Percentiles rank a stretch among this genome's conserved stretches.
Evolutionary conservation across 2,329 filamentous ascomycete genomes (phyloP).

Genomic region (Ophiostoma piceae): DNA sequence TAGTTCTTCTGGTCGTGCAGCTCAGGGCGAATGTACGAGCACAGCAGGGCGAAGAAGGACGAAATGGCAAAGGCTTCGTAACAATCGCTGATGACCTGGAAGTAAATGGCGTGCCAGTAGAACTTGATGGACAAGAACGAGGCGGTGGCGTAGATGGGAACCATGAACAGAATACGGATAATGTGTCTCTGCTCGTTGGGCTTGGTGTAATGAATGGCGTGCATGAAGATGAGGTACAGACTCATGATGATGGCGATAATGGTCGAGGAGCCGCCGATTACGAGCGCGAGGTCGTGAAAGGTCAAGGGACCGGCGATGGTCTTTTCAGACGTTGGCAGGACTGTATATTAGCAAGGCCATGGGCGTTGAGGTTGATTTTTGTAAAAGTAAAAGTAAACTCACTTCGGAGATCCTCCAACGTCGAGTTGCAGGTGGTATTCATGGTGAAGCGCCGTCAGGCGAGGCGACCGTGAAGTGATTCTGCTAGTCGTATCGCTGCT

Average conservation of each 20-base stretch:
- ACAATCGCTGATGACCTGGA: constrained; percentile 72
- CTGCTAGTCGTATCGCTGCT: neutral
- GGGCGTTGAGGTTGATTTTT: neutral
- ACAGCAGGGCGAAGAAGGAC: constrained; percentile 78
- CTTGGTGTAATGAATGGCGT: constrained; percentile 57
- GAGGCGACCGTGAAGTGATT: neutral
- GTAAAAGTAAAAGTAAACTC: constrained; percentile 18
- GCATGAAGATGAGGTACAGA: constrained; percentile 53
- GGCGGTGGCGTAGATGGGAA: constrained; percentile 72
- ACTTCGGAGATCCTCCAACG: constrained; percentile 43
- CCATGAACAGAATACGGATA: constrained; percentile 83
- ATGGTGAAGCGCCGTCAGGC: constrained; percentile 28
- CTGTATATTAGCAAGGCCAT: constrained; percentile 31
- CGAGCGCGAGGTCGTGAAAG: constrained; percentile 51
- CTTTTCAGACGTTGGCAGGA: constrained; percentile 43
- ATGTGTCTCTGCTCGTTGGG: constrained; percentile 61
- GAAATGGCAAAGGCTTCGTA: constrained; percentile 87
- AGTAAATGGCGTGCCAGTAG: constrained; percentile 76
- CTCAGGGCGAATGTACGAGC: constrained; percentile 71
- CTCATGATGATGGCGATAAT: constrained; percentile 49
- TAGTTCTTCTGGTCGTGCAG: constrained; percentile 77
- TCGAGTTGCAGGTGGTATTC: constrained; percentile 41
- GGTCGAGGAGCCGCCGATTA: constrained; percentile 46
- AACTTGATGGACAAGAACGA: constrained; percentile 68
- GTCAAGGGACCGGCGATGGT: constrained; percentile 45